A percentile compares a stretch with the other conserved stretches of the same genome.
These are phyloP conservation scores for Trapa incisa DNA, from an alignment of 345 rosid genomes.

Conservation along the genomic window DNA sequence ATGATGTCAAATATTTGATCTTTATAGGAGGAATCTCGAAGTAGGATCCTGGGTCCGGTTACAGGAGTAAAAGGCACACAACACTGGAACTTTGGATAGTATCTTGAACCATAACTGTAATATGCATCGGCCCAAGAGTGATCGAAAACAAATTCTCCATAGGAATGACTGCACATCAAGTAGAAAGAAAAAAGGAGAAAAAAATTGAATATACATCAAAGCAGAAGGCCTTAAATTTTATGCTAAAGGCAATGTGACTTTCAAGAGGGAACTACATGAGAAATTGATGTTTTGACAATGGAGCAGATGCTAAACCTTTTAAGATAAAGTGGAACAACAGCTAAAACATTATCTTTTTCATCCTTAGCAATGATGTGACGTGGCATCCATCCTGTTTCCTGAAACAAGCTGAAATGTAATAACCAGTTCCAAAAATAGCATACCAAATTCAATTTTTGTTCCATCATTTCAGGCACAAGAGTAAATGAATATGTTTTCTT, in stretches of 20 bases:
- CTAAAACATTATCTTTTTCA: slow-evolving; percentile 49
- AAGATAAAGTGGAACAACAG: slow-evolving; percentile 87
- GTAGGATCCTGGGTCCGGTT: slow-evolving; percentile 78
- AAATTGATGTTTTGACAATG: slow-evolving; percentile 9
- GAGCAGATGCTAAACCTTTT: slow-evolving; percentile 51
- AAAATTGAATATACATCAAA: not conserved
- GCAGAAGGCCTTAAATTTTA: not conserved
- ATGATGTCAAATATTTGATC: slow-evolving; percentile 64
- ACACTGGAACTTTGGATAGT: slow-evolving; percentile 89
- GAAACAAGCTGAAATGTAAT: slow-evolving; percentile 15
- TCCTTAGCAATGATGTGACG: slow-evolving; percentile 76
- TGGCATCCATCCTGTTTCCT: slow-evolving; percentile 94
- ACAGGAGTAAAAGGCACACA: slow-evolving; percentile 98
- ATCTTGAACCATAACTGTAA: slow-evolving; percentile 66
- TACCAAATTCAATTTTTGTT: not conserved
- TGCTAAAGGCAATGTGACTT: slow-evolving; percentile 7
- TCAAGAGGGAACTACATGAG: slow-evolving; percentile 5
- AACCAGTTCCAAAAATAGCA: not conserved
- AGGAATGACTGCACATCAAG: slow-evolving; percentile 60
- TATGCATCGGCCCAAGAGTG: slow-evolving; percentile 97
- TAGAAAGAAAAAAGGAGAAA: slow-evolving; percentile 17
- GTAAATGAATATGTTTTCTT: not conserved
- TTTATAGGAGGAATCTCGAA: slow-evolving; percentile 44
- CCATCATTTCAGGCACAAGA: not conserved
- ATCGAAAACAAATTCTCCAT: slow-evolving; percentile 94